Evolutionary conservation across 2,329 filamentous ascomycete species (phyloP).

Genomic region (Zymoseptoria pseudotritici): DNA sequence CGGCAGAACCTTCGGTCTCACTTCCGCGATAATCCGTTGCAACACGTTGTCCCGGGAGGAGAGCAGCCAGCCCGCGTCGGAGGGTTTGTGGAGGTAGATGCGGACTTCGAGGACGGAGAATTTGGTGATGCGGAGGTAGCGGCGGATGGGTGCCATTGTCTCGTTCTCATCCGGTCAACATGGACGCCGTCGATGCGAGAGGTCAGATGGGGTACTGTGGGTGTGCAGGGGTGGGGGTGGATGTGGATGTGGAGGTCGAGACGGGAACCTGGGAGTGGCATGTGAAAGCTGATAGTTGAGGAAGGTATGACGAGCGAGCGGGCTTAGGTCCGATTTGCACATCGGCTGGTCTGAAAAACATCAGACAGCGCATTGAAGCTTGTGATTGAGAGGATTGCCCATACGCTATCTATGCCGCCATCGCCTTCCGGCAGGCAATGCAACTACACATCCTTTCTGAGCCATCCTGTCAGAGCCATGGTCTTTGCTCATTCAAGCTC

Average conservation of each 20-base stretch:
- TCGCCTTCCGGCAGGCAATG: not conserved
- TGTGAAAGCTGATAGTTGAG: not conserved
- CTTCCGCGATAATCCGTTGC: constrained; percentile 72
- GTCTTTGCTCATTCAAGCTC: not conserved
- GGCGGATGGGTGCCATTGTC: constrained; percentile 76
- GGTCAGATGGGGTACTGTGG: too few species aligned
- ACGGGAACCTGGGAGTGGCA: not conserved
- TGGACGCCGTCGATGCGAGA: too few species aligned
- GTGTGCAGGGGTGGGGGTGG: too few species aligned
- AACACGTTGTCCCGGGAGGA: constrained; percentile 69
- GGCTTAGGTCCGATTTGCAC: not conserved
- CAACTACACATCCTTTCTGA: not conserved
- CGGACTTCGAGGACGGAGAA: constrained; percentile 94
- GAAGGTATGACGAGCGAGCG: not conserved
- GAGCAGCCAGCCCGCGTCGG: constrained; percentile 76
- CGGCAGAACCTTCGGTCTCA: constrained; percentile 78
- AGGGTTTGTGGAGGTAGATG: constrained; percentile 89
- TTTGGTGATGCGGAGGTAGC: constrained; percentile 86
- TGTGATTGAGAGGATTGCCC: not conserved
- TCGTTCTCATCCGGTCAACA: constrained; percentile 31
- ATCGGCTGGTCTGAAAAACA: too few species aligned
- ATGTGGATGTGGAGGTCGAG: too few species aligned
- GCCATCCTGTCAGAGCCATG: not conserved
- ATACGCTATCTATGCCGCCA: not conserved
- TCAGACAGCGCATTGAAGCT: not conserved